These are phyloP conservation scores for Populus tomentosa DNA, from an alignment of 441 rosid species.

Conservation along the genomic window DNA sequence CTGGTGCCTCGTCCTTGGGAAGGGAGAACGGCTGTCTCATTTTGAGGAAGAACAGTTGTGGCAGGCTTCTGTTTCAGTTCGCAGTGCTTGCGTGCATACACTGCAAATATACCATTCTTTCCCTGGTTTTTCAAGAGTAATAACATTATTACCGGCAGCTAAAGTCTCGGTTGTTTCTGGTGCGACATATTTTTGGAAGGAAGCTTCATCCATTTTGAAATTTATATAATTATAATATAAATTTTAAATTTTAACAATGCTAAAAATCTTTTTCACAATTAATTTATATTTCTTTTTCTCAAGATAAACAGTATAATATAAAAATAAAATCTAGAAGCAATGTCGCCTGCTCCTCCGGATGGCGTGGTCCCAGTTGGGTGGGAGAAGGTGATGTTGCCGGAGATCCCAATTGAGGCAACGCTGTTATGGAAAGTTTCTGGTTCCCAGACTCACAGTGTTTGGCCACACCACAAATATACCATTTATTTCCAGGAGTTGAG, in stretches of 20 bases:
- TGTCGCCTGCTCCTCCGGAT: slow-evolving; percentile 19
- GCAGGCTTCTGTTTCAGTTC: background rate
- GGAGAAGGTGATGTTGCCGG: slow-evolving; percentile 16
- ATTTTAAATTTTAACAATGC: too few relatives aligned
- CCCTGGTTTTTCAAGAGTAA: background rate
- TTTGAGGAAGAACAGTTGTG: background rate
- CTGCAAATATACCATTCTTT: background rate
- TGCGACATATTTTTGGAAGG: background rate
- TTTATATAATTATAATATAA: too few relatives aligned
- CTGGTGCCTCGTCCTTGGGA: background rate
- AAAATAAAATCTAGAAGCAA: background rate
- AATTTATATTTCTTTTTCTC: too few relatives aligned
- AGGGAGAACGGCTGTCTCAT: background rate
- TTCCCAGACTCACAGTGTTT: slow-evolving; percentile 27
- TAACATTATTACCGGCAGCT: background rate
- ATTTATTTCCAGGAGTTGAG: slow-evolving; percentile 26
- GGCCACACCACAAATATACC: slow-evolving; percentile 41
- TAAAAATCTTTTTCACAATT: too few relatives aligned
- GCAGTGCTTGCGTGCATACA: background rate
- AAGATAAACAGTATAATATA: too few relatives aligned
- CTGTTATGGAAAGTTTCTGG: slow-evolving; percentile 37
- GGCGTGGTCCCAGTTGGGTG: background rate
- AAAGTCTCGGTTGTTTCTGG: background rate
- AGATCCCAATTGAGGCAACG: slow-evolving; percentile 15
- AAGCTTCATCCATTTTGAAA: background rate